Percentiles rank a stretch among this genome's conserved stretches.
These are phyloP conservation scores for Grosmannia clavigera DNA, from an alignment of 2,329 filamentous ascomycete genomes.

Conservation along the genomic window DNA sequence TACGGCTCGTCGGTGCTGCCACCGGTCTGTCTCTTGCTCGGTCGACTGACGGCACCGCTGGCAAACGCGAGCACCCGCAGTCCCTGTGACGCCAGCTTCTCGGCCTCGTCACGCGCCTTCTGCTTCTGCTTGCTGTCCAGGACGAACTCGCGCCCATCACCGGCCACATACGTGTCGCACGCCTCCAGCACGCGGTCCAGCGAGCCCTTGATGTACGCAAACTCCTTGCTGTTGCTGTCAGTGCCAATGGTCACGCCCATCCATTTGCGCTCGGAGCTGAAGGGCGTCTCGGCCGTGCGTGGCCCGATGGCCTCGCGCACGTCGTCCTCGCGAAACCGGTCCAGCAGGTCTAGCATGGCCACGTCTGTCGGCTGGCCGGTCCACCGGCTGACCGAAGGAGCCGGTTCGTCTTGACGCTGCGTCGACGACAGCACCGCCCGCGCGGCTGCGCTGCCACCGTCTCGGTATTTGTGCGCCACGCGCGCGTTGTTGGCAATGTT, in stretches of 20 bases:
- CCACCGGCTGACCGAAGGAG: slow-evolving; percentile 66
- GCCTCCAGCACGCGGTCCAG: slow-evolving; percentile 75
- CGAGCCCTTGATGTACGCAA: slow-evolving; percentile 91
- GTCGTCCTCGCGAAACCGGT: slow-evolving; percentile 84
- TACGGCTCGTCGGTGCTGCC: slow-evolving; percentile 56
- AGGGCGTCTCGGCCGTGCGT: slow-evolving; percentile 76
- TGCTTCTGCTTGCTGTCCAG: slow-evolving; percentile 65
- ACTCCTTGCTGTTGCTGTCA: slow-evolving; percentile 53
- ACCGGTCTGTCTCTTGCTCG: slow-evolving; percentile 18
- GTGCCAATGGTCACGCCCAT: slow-evolving; percentile 86
- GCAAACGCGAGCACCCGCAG: slow-evolving; percentile 88
- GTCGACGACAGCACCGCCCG: slow-evolving; percentile 81
- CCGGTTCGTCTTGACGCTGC: slow-evolving; percentile 47
- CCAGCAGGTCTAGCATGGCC: slow-evolving; percentile 86
- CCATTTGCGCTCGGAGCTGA: slow-evolving; percentile 97
- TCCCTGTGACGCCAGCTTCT: slow-evolving; percentile 78
- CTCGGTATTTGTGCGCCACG: slow-evolving; percentile 59
- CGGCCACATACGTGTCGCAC: slow-evolving; percentile 83
- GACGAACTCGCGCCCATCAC: slow-evolving; percentile 74
- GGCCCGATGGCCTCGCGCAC: slow-evolving; percentile 75
- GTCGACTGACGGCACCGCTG: slow-evolving; percentile 51
- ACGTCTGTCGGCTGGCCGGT: slow-evolving; percentile 95
- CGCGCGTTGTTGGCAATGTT: slow-evolving; percentile 95
- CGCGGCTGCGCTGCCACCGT: slow-evolving; percentile 52
- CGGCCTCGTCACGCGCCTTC: slow-evolving; percentile 66